Conservation (phyloP, 1,139 yeast genomes). For the Suhomyces ambrosiae region DNA sequence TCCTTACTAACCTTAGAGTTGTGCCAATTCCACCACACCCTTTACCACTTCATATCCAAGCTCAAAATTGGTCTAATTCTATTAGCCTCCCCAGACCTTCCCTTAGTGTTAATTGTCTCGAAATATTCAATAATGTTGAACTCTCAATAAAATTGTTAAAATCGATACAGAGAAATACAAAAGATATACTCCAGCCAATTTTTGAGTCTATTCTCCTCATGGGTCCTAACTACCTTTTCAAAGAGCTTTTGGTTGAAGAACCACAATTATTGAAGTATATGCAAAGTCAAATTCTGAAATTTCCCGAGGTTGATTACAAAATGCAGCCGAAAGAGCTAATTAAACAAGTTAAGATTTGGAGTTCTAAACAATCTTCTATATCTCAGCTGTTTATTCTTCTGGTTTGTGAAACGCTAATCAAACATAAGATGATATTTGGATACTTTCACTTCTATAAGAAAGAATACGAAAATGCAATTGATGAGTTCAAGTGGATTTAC, state of each 20-base stretch:
- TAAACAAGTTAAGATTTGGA: conserved; percentile 17
- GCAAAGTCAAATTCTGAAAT: conserved; percentile 14
- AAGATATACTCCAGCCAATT: conserved; percentile 8
- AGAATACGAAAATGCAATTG: conserved; percentile 13
- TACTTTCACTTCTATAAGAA: conserved; percentile 17
- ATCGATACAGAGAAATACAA: not conserved
- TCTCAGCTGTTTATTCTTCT: conserved; percentile 2
- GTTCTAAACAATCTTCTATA: not conserved
- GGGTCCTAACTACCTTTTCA: conserved; percentile 27
- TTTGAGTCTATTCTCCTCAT: conserved; percentile 21
- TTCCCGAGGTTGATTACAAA: conserved; percentile 21
- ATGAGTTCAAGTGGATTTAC: conserved; percentile 25
- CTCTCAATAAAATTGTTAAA: not conserved
- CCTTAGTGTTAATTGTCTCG: conserved; percentile 10
- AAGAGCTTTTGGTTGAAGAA: conserved; percentile 14
- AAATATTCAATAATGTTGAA: conserved; percentile 1
- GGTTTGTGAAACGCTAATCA: conserved; percentile 17
- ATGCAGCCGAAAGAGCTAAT: conserved; percentile 17
- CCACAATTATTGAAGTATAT: conserved; percentile 13
- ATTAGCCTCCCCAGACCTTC: conserved; percentile 10
- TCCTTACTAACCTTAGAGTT: too few species aligned
- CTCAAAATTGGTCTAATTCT: conserved; percentile 18
- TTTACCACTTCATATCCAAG: conserved; percentile 24
- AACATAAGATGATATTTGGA: conserved; percentile 21
- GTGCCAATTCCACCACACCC: not conserved